These are phyloP conservation scores for Sphagnurus paluster DNA, from an alignment of 1,284 basidiomycete genomes.

Conservation along the genomic window DNA sequence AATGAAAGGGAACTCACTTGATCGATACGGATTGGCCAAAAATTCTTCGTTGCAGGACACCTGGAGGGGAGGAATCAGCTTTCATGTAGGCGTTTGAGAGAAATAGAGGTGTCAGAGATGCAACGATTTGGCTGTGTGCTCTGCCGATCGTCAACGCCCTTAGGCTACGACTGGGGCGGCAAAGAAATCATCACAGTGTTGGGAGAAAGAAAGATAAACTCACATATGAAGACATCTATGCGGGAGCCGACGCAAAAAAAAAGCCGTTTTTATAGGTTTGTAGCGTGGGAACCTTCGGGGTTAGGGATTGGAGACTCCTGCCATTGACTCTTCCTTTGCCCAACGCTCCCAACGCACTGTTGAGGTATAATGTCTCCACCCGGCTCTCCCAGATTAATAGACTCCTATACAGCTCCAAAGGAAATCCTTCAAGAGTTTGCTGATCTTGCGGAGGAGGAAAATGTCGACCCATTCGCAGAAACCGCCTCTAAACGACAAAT, in stretches of 20 bases:
- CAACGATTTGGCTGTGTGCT: conserved; percentile 49
- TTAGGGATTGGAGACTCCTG: too few relatives aligned
- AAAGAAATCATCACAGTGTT: conserved; percentile 44
- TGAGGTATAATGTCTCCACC: conserved; percentile 49
- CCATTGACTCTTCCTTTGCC: conserved; percentile 6
- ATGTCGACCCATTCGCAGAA: conserved; percentile 92
- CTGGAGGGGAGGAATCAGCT: too few relatives aligned
- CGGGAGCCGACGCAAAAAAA: conserved; percentile 23
- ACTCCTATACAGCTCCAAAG: conserved; percentile 90
- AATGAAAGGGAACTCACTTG: conserved; percentile 26
- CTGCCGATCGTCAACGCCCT: conserved; percentile 44
- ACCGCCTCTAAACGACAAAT: conserved; percentile 93
- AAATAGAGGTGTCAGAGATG: conserved; percentile 37
- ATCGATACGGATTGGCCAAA: too few relatives aligned
- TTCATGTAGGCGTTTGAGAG: too few relatives aligned
- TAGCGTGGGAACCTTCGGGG: conserved; percentile 40
- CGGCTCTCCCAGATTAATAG: conserved; percentile 64
- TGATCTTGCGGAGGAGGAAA: conserved; percentile 88
- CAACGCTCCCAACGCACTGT: conserved; percentile 11
- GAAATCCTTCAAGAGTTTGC: conserved; percentile 95
- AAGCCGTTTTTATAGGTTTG: conserved; percentile 1
- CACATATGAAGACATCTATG: conserved; percentile 1
- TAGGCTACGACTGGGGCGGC: conserved; percentile 52
- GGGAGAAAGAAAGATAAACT: conserved; percentile 11
- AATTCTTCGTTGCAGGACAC: too few relatives aligned